These are phyloP conservation scores for Sporothrix curviconia DNA, from an alignment of 2,329 filamentous ascomycete species.

Conservation along the genomic window DNA sequence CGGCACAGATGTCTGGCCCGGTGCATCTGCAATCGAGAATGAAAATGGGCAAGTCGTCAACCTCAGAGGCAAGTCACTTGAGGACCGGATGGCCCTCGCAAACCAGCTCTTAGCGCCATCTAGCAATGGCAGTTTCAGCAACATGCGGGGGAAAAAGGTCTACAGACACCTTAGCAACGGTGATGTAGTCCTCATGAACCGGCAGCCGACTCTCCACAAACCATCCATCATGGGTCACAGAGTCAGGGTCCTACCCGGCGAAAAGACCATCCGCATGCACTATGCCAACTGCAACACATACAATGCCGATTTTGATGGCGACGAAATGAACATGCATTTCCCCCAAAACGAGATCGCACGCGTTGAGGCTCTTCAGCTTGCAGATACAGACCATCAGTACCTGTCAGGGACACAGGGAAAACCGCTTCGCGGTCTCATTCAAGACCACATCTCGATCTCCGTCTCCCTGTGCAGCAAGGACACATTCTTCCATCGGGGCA, in stretches of 20 bases:
- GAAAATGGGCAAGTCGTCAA: conserved; percentile 90
- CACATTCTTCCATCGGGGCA: conserved; percentile 77
- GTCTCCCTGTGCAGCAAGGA: conserved; percentile 87
- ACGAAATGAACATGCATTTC: conserved; percentile 99
- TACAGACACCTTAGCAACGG: conserved; percentile 93
- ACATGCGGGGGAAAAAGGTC: conserved; percentile 87
- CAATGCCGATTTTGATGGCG: conserved; percentile 98
- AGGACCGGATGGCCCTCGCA: conserved; percentile 82
- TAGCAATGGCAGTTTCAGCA: conserved; percentile 63
- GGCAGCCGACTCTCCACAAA: conserved; percentile 95
- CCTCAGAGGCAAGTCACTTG: conserved; percentile 75
- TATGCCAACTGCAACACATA: conserved; percentile 99
- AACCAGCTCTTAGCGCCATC: conserved; percentile 89
- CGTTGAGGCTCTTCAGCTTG: conserved; percentile 85
- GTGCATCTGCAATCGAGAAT: conserved; percentile 89
- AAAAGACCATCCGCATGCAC: conserved; percentile 98
- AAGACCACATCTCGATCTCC: conserved; percentile 95
- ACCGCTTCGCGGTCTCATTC: conserved; percentile 89
- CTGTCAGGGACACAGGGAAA: conserved; percentile 90
- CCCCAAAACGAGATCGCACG: conserved; percentile 93
- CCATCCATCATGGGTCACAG: conserved; percentile 98
- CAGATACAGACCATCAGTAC: conserved; percentile 96
- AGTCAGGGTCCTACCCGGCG: conserved; percentile 82
- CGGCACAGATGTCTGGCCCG: conserved; percentile 87
- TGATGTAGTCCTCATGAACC: conserved; percentile 97